phyloP scores from a whole-genome alignment of 2,329 filamentous ascomycete genomes.

The Trichoderma pleuroti region DNA sequence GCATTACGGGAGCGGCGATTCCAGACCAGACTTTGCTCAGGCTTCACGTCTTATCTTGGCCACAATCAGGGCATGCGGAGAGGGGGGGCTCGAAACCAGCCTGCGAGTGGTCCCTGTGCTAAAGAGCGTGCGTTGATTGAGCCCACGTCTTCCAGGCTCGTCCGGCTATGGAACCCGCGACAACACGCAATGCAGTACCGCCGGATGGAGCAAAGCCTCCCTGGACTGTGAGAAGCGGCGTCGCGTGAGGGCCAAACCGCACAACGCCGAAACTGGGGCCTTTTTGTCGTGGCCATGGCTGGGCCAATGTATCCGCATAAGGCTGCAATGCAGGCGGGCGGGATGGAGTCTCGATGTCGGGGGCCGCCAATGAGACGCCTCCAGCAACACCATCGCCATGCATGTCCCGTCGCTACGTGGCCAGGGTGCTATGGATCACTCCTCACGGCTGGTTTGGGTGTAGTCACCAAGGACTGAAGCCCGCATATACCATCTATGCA shows the following conservation, averaged over 20 bases:
- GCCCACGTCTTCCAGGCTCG: constrained; percentile 2
- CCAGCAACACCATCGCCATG: constrained; percentile 17
- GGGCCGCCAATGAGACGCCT: constrained; percentile 2
- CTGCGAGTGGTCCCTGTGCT: background rate
- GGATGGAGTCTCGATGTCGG: background rate
- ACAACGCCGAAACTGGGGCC: background rate
- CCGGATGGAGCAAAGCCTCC: background rate
- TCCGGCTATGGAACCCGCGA: background rate
- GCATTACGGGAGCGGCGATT: background rate
- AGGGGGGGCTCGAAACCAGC: background rate
- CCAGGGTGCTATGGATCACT: constrained; percentile 11
- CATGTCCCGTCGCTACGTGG: constrained; percentile 17
- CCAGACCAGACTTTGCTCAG: background rate
- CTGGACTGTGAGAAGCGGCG: background rate
- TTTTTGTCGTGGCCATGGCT: constrained; percentile 15
- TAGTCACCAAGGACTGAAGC: background rate
- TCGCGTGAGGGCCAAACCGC: background rate
- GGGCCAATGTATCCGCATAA: constrained; percentile 16
- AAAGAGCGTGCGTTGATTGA: constrained; percentile 17
- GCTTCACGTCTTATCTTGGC: background rate
- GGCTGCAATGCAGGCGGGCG: constrained; percentile 19
- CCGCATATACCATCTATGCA: constrained; percentile 13
- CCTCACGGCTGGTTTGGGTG: background rate
- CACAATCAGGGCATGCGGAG: background rate
- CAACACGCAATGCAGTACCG: constrained; percentile 9